Evolutionary conservation across 768 basidiomycete genomes (phyloP).

Genomic region (Mycena maculata): DNA sequence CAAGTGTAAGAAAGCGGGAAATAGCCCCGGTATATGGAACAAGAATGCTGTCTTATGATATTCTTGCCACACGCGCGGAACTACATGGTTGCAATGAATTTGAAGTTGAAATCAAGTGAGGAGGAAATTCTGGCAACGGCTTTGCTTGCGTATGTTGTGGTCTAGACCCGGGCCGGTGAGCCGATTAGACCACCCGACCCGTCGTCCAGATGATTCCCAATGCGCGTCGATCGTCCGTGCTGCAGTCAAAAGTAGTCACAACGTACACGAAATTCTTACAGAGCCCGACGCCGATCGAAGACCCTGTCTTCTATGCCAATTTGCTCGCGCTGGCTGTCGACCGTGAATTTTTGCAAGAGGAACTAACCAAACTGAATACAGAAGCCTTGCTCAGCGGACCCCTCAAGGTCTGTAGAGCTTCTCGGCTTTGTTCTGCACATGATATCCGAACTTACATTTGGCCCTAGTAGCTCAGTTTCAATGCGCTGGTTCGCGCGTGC

Average conservation of each 20-base stretch:
- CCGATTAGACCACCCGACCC: no score
- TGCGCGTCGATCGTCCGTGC: conserved; percentile 26
- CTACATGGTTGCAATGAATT: no score
- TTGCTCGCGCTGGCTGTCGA: conserved; percentile 67
- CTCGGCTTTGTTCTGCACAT: background rate
- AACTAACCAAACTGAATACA: conserved; percentile 26
- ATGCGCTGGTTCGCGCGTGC: conserved; percentile 60
- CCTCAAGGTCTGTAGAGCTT: conserved; percentile 24
- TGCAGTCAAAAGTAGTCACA: conserved; percentile 60
- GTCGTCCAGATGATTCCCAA: conserved; percentile 3
- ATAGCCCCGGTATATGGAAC: no score
- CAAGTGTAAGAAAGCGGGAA: no score
- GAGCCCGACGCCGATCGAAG: conserved; percentile 55
- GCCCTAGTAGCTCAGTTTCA: conserved; percentile 41
- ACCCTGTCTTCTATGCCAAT: conserved; percentile 62
- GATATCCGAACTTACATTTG: background rate
- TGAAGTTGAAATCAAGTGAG: no score
- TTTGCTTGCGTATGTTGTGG: no score
- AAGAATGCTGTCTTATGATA: no score
- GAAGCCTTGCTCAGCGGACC: conserved; percentile 30
- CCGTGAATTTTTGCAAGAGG: conserved; percentile 51
- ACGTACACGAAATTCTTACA: conserved; percentile 64
- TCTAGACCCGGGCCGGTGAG: no score
- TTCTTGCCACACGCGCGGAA: no score
- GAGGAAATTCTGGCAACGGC: no score